Evolutionary conservation across 306 rosid species (phyloP).

Genomic region (Prunus padus): DNA sequence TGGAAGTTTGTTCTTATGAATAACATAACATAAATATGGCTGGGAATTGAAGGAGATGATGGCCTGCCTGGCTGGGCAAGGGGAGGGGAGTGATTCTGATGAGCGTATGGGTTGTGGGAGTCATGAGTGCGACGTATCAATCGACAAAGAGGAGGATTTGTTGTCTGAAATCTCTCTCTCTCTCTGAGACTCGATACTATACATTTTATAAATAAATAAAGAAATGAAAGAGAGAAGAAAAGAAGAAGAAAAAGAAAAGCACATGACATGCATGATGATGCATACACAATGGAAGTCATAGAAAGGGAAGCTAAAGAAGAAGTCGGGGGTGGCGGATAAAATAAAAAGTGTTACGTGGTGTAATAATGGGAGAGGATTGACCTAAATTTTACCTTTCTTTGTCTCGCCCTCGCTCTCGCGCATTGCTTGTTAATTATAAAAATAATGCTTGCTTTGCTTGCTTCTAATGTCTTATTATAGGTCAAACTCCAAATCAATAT

Average conservation of each 20-base stretch:
- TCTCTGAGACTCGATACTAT: background rate
- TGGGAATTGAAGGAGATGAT: background rate
- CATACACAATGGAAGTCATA: background rate
- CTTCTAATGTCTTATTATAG: background rate
- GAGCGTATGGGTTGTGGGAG: conserved; percentile 44
- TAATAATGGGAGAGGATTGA: conserved; percentile 34
- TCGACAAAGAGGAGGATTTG: conserved; percentile 76
- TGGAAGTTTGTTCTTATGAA: conserved; percentile 55
- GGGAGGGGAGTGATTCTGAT: background rate
- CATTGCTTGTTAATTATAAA: too few species aligned
- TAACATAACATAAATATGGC: conserved; percentile 1
- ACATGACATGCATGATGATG: background rate
- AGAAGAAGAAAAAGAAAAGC: background rate
- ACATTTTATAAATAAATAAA: background rate
- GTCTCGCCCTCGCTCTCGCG: too few species aligned
- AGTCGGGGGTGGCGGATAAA: too few species aligned
- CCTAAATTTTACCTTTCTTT: conserved; percentile 22
- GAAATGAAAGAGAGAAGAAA: background rate
- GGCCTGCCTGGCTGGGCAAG: background rate
- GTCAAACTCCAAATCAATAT: conserved; percentile 40
- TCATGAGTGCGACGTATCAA: conserved; percentile 95
- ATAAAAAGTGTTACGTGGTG: background rate
- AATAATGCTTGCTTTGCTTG: background rate
- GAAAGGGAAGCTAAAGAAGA: background rate
- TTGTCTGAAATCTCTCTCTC: conserved; percentile 34